These are phyloP conservation scores for cucumber (Cucumis sativus) DNA, from an alignment of 306 rosid species.

Conservation along the genomic window DNA sequence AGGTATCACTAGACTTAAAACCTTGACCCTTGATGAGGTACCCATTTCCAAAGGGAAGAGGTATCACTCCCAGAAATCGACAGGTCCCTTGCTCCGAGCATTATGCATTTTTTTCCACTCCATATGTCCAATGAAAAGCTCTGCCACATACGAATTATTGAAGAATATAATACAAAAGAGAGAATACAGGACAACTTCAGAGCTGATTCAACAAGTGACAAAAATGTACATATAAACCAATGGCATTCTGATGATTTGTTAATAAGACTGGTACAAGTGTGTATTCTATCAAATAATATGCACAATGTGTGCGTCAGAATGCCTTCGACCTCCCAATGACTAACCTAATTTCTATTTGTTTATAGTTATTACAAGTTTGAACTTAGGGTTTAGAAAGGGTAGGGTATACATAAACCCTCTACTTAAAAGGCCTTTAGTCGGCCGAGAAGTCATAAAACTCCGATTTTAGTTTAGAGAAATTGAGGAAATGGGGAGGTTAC, in stretches of 20 bases:
- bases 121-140: slow-evolving; percentile 6
- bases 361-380: too few relatives aligned
- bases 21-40: background rate
- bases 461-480: background rate
- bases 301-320: too few relatives aligned
- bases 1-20: background rate
- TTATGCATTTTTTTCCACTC: slow-evolving; percentile 12
- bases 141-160: background rate
- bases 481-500: background rate
- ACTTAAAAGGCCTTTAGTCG: too few relatives aligned
- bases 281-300: too few relatives aligned
- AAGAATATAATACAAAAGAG: background rate
- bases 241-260: too few relatives aligned
- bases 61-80: background rate
- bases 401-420: too few relatives aligned
- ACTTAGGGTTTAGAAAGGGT: too few relatives aligned
- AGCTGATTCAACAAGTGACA: background rate
- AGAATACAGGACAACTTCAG: background rate
- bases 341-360: too few relatives aligned
- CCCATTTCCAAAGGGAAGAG: background rate
- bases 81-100: slow-evolving; percentile 10
- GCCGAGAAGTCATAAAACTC: too few relatives aligned
- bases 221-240: background rate
- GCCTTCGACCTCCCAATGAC: too few relatives aligned
- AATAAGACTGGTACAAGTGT: too few relatives aligned